Conservation (phyloP, 768 basidiomycete species). For the Cystofilobasidium macerans region DNA sequence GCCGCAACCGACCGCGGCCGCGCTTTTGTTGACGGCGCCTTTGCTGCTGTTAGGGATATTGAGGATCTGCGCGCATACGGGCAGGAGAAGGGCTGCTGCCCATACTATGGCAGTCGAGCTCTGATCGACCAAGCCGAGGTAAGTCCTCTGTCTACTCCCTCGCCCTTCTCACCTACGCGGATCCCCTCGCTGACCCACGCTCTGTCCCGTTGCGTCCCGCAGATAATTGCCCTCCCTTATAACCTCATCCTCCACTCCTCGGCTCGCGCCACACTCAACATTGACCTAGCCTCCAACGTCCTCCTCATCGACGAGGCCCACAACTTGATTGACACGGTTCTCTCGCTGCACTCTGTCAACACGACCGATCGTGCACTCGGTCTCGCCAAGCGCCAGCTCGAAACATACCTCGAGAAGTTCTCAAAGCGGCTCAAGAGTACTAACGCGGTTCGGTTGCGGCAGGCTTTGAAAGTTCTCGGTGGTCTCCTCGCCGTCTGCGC, state of each 20-base stretch:
- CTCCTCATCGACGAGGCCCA: conserved; percentile 94
- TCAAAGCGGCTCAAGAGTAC: conserved; percentile 57
- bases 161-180: not conserved
- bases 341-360: conserved; percentile 67
- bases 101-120: conserved; percentile 81
- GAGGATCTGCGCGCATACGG: conserved; percentile 78
- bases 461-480: conserved; percentile 61
- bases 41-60: conserved; percentile 69
- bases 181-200: not conserved
- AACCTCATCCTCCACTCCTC: conserved; percentile 74
- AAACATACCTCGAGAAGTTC: conserved; percentile 65
- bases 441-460: conserved; percentile 69
- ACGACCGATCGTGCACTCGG: conserved; percentile 51
- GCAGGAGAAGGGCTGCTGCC: conserved; percentile 58
- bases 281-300: conserved; percentile 54
- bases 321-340: conserved; percentile 78
- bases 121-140: conserved; percentile 89
- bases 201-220: not conserved
- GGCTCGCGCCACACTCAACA: conserved; percentile 75
- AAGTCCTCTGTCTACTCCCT: conserved; percentile 23
- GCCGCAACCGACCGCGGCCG: conserved; percentile 39
- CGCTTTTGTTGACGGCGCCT: conserved; percentile 74
- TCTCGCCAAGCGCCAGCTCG: conserved; percentile 61
- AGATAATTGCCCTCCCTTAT: conserved; percentile 77
- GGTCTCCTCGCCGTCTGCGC: conserved; percentile 52